Evolutionary conservation across 1,284 basidiomycete genomes (phyloP).

Genomic region (Marasmius tenuissimus): DNA sequence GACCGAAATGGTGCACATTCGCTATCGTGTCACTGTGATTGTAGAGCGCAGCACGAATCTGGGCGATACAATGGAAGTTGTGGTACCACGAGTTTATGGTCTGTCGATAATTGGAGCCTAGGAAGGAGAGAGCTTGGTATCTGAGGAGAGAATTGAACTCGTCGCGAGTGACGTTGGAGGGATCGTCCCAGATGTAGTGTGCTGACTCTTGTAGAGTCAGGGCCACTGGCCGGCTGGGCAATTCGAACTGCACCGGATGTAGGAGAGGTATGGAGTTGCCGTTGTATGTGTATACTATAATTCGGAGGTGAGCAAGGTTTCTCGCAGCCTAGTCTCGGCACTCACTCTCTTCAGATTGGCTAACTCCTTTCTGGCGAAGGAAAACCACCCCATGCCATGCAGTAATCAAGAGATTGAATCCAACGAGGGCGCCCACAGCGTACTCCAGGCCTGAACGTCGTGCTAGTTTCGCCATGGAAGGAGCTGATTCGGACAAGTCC

Average conservation of each 20-base stretch:
- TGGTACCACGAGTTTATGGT: constrained; percentile 7
- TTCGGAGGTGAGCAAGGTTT: background rate
- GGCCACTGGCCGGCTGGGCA: background rate
- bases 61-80: constrained; percentile 7
- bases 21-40: background rate
- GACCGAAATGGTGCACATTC: background rate
- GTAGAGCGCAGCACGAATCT: background rate
- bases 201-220: constrained; percentile 5
- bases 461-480: background rate
- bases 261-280: constrained; percentile 4
- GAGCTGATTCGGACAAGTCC: background rate
- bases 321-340: background rate
- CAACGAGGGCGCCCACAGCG: background rate
- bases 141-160: constrained; percentile 3
- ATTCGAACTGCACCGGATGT: background rate
- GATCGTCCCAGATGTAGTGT: background rate
- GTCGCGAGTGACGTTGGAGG: background rate
- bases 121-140: constrained; percentile 2
- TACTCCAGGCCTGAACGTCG: background rate
- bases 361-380: background rate
- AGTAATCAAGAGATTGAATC: background rate
- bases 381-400: background rate
- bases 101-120: constrained; percentile 2
- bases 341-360: background rate
- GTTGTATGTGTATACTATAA: background rate